A percentile compares a stretch with the other conserved stretches of the same genome.
Evolutionary conservation across 805 yeast species (phyloP).

Genomic region (Peterozyma xylosa): DNA sequence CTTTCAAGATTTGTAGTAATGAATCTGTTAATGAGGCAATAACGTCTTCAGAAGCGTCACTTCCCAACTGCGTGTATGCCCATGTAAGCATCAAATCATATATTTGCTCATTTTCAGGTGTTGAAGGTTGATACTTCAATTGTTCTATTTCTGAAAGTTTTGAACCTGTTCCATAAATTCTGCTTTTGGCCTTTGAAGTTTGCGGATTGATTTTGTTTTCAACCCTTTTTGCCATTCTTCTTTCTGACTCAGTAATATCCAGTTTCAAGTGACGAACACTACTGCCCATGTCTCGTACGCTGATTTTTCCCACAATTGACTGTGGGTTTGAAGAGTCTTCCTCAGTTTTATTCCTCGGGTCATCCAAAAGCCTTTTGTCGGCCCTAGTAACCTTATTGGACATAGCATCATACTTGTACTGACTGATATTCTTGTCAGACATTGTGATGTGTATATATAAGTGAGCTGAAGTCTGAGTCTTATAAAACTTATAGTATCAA

Average conservation of each 20-base stretch:
- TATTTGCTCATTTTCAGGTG: constrained; percentile 37
- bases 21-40: constrained; percentile 68
- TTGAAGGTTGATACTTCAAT: constrained; percentile 56
- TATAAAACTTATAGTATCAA: too few species aligned
- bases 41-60: constrained; percentile 71
- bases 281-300: constrained; percentile 64
- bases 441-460: background rate
- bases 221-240: constrained; percentile 5
- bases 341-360: constrained; percentile 24
- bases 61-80: constrained; percentile 47
- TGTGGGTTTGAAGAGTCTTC: constrained; percentile 58
- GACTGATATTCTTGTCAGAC: constrained; percentile 6
- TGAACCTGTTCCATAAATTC: constrained; percentile 7
- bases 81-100: constrained; percentile 56
- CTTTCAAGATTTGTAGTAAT: constrained; percentile 45
- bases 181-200: constrained; percentile 7
- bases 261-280: constrained; percentile 20
- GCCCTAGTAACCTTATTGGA: constrained; percentile 64
- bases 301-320: constrained; percentile 63
- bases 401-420: constrained; percentile 65
- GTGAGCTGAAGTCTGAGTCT: too few species aligned
- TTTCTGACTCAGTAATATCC: constrained; percentile 13
- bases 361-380: constrained; percentile 44
- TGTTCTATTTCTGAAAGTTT: constrained; percentile 31
- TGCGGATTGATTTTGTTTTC: constrained; percentile 6